Base-by-base conservation (phyloP, 148 eudicot species). In the Arbutus unedo region DNA sequence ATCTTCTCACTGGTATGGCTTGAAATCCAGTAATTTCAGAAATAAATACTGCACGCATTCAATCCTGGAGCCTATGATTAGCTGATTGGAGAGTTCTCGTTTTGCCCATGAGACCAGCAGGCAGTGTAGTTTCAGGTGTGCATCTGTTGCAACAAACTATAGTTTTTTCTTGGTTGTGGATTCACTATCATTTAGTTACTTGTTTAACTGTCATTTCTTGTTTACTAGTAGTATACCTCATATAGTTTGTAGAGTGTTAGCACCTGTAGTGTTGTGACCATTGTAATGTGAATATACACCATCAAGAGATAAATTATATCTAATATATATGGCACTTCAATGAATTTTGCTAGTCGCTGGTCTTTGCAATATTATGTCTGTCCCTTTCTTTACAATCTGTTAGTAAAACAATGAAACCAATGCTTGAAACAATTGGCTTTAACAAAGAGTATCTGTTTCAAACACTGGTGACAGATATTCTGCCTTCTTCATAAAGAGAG, bases 251-350 rank as follows among this genome's bases (percentile, higher is more conserved):
- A 74, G 57, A 81, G 5, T 72, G 25, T 55, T 9, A 25, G 3
- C 76, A 23, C 54, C 44, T 73, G 48, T 56, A 68, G 81, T 54
- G 16, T 54, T 77, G 43, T 21, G 8, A 78, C 31, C 70, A 7
- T 67, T 77, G 77, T 51, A 83, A n/a, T 21, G 53, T 51, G 68
- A 78, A 54, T 54, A 77, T 3, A 77, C 4, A 50, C 53, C 80
- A 15, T 19, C 19, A 2, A 7, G 18, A 76, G 44, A 53, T 21
- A 45, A 43, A 3, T 19, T 76, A 45, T 7, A 62, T 25, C 49
- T 81, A 6, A 48, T 13, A 38, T 2, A 4, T 68, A 15, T n/a
- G 62, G 23, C 3, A 62, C 38, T 44, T 50, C 23, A 14, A 4
- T 60, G 11, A 60, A 25, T 15, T 8, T 75, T 47, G 38, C 23